Percentiles rank a stretch among this genome's conserved stretches.
These are phyloP conservation scores for Neonothopanus nambi DNA, from an alignment of 1,284 basidiomycete genomes.

Conservation along the genomic window DNA sequence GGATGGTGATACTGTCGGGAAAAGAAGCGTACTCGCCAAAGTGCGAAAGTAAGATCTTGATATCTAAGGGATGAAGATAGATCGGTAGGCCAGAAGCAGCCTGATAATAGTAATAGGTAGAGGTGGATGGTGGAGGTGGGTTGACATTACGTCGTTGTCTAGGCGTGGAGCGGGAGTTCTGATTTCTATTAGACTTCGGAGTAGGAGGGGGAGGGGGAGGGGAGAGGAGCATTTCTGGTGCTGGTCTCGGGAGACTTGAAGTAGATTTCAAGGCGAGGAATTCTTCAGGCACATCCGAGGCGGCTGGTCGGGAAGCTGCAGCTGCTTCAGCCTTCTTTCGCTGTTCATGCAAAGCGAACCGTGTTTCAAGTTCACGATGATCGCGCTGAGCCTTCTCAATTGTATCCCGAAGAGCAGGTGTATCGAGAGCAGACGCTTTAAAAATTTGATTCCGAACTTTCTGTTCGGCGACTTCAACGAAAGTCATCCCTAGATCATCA, in stretches of 20 bases:
- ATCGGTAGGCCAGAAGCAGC: conserved; percentile 89
- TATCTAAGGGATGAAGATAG: conserved; percentile 95
- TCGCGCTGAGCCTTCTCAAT: conserved; percentile 65
- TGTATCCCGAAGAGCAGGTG: conserved; percentile 51
- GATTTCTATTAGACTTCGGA: conserved; percentile 15
- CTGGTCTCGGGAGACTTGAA: conserved; percentile 17
- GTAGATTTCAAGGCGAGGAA: conserved; percentile 45
- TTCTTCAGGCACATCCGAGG: conserved; percentile 47
- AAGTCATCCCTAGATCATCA: conserved; percentile 78
- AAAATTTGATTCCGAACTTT: conserved; percentile 79
- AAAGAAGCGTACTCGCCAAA: conserved; percentile 79
- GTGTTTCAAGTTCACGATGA: conserved; percentile 55
- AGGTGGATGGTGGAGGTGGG: conserved; percentile 77
- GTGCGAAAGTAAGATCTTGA: conserved; percentile 87
- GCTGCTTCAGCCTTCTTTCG: conserved; percentile 38
- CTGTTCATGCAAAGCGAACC: conserved; percentile 36
- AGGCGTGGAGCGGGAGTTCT: conserved; percentile 38
- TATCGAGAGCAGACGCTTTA: conserved; percentile 76
- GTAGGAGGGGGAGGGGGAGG: conserved; percentile 21
- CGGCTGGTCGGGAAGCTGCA: conserved; percentile 8
- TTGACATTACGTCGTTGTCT: conserved; percentile 75
- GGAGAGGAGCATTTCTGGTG: conserved; percentile 21
- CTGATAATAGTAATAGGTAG: conserved; percentile 95
- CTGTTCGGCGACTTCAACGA: conserved; percentile 77
- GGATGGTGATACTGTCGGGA: conserved; percentile 79